Conservation (phyloP, 176 grass and related monocot genomes). For the Tillandsia leiboldiana region DNA sequence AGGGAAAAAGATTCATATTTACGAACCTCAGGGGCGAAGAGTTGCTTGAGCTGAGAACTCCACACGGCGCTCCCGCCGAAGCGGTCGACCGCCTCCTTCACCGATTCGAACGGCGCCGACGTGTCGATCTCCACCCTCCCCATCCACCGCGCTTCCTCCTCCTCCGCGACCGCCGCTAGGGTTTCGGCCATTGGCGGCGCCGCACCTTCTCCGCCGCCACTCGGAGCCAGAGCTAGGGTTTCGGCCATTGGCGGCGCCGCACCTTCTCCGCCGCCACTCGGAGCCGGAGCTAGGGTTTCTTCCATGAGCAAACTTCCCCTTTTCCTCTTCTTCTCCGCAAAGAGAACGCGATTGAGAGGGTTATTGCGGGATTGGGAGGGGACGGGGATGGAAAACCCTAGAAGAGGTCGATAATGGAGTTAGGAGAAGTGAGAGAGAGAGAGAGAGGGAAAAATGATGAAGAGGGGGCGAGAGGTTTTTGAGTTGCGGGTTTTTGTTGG, state of each 20-base stretch:
- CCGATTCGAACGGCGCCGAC: constrained; percentile 85
- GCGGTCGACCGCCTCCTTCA: constrained; percentile 75
- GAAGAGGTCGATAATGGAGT: not conserved
- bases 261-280: not conserved
- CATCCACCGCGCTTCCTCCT: not conserved
- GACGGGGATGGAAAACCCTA: not conserved
- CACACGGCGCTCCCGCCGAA: constrained; percentile 80
- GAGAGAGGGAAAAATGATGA: not conserved
- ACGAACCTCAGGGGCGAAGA: constrained; percentile 26
- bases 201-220: not conserved
- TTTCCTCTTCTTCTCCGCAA: not conserved
- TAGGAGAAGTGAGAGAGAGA: no score
- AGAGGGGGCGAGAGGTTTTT: not conserved
- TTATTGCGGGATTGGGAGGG: no score
- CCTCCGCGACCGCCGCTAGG: constrained; percentile 1
- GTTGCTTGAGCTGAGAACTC: constrained; percentile 49
- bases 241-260: not conserved
- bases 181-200: constrained; percentile 11
- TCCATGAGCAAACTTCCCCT: not conserved
- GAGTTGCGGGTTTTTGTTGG: not conserved
- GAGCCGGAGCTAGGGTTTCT: constrained; percentile 16
- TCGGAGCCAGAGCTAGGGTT: constrained; percentile 18
- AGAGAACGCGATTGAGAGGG: no score
- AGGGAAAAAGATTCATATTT: not conserved
- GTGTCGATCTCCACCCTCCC: constrained; percentile 82